phyloP scores from a whole-genome alignment of 225 moss, liverwort and hornwort genomes.

The Neckera pumila region DNA sequence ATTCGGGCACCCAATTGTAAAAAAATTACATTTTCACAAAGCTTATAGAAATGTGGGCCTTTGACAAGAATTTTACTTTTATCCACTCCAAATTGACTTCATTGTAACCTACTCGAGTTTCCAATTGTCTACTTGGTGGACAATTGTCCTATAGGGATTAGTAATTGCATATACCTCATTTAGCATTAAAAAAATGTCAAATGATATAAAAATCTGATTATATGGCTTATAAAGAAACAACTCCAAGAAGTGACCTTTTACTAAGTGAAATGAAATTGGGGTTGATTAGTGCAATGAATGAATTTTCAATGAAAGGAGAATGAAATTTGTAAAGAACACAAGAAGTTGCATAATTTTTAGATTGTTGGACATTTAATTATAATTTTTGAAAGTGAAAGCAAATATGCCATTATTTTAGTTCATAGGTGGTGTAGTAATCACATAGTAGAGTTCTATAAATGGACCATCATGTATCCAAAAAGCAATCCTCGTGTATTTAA shows the following conservation, averaged over 20 bases:
- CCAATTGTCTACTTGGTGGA: too few relatives aligned
- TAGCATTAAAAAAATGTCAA: background rate
- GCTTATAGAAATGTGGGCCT: too few relatives aligned
- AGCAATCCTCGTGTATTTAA: too few relatives aligned
- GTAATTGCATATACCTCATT: background rate
- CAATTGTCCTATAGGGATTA: too few relatives aligned
- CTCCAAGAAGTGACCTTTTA: background rate
- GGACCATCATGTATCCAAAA: too few relatives aligned
- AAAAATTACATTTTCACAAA: too few relatives aligned
- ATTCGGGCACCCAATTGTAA: too few relatives aligned
- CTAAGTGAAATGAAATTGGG: background rate
- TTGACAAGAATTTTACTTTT: too few relatives aligned
- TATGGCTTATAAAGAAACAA: background rate
- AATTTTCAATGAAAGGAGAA: background rate
- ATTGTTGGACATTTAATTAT: too few relatives aligned
- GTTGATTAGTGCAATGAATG: accelerated
- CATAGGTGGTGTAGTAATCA: background rate
- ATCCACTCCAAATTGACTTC: too few relatives aligned
- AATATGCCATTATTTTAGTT: background rate
- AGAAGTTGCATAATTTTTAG: background rate
- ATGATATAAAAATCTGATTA: background rate
- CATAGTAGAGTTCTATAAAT: too few relatives aligned
- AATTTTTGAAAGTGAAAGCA: background rate
- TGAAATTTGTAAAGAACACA: background rate
- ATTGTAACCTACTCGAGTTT: too few relatives aligned